Percentiles rank a stretch among this genome's conserved stretches.
phyloP scores from a whole-genome alignment of 305 asterid species.

The Fraxinus albicans region DNA sequence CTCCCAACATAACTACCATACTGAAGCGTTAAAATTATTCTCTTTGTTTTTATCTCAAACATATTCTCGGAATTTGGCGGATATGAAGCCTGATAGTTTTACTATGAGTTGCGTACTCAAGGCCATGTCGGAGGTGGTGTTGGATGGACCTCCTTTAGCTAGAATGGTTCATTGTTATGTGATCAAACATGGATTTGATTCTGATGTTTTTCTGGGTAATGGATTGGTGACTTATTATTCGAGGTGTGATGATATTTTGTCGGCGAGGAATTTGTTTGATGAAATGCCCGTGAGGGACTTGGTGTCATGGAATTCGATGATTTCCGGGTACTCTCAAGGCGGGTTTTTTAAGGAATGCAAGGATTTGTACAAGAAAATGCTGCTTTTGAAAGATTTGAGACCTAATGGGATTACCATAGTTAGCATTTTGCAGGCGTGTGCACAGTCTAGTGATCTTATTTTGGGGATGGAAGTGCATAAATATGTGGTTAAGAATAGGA shows the following conservation, averaged over 20 bases:
- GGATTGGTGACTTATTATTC: conserved; percentile 79
- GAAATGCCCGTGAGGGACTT: conserved; percentile 62
- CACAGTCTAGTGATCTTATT: conserved; percentile 68
- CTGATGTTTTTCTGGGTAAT: conserved; percentile 60
- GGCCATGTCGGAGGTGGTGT: conserved; percentile 58
- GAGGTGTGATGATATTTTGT: conserved; percentile 59
- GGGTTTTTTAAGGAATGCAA: conserved; percentile 73
- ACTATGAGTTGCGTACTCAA: conserved; percentile 75
- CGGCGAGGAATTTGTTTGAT: conserved; percentile 59
- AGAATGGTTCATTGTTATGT: conserved; percentile 62
- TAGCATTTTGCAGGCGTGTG: conserved; percentile 77
- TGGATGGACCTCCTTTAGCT: conserved; percentile 26
- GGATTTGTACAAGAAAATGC: conserved; percentile 54
- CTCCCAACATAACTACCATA: conserved; percentile 40
- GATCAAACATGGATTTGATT: conserved; percentile 55
- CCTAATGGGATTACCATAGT: conserved; percentile 66
- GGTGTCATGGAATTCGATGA: conserved; percentile 90
- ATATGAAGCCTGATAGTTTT: conserved; percentile 57
- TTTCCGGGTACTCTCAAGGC: conserved; percentile 79
- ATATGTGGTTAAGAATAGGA: conserved; percentile 47
- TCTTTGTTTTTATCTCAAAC: conserved; percentile 22
- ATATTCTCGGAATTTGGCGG: conserved; percentile 25
- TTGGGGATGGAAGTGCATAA: conserved; percentile 72
- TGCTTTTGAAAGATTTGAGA: conserved; percentile 36
- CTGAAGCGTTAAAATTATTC: conserved; percentile 49